phyloP scores from a whole-genome alignment of 306 rosid genomes.

The Mimosa pudica region DNA sequence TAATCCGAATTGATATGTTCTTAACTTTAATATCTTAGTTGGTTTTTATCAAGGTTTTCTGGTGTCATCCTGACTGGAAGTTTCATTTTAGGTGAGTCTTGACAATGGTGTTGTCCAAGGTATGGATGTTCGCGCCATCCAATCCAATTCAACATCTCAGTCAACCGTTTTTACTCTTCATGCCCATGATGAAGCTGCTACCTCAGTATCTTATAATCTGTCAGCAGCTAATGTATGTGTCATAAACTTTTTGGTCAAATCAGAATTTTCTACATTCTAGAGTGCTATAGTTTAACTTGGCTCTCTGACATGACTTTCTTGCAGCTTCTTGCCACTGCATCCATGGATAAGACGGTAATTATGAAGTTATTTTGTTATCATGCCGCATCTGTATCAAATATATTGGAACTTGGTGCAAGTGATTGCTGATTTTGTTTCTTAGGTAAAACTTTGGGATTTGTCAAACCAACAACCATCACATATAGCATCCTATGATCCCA shows the following conservation, averaged over 20 bases:
- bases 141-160: conserved; percentile 54
- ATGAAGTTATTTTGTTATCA: conserved; percentile 20
- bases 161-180: conserved; percentile 73
- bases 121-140: conserved; percentile 74
- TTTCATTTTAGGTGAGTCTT: conserved; percentile 76
- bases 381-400: background rate
- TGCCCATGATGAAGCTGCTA: conserved; percentile 85
- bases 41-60: background rate
- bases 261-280: conserved; percentile 16
- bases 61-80: background rate
- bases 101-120: conserved; percentile 83
- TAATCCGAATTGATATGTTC: background rate
- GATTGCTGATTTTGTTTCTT: conserved; percentile 30
- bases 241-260: conserved; percentile 19
- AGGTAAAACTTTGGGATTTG: conserved; percentile 97
- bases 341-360: conserved; percentile 79
- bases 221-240: conserved; percentile 70
- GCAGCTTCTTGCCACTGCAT: conserved; percentile 94
- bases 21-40: background rate
- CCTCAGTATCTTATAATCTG: conserved; percentile 72
- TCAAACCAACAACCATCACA: conserved; percentile 84
- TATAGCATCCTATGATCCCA: conserved; percentile 59
- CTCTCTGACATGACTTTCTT: conserved; percentile 24
- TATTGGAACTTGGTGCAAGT: conserved; percentile 26
- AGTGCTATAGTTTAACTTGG: conserved; percentile 31